These are phyloP conservation scores for Pilobolus umbonatus DNA, from an alignment of 192 early-diverging fungal genomes.

Conservation along the genomic window DNA sequence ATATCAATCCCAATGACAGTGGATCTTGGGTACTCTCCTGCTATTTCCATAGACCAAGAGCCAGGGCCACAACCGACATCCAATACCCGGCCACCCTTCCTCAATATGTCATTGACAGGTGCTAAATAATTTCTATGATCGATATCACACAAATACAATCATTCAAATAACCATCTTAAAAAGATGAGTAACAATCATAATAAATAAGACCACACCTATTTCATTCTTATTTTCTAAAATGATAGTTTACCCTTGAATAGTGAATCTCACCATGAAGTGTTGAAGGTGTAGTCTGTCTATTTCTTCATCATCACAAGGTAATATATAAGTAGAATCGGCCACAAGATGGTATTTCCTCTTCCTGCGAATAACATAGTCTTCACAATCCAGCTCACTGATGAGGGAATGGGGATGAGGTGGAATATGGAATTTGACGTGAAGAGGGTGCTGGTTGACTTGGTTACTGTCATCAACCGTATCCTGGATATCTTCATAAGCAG, in stretches of 20 bases:
- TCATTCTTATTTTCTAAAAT: background rate
- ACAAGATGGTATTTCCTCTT: constrained; percentile 36
- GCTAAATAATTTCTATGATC: constrained; percentile 36
- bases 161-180: too few species aligned
- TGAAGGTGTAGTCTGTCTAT: constrained; percentile 46
- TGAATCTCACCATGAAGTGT: constrained; percentile 49
- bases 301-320: constrained; percentile 50
- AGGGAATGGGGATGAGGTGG: too few species aligned
- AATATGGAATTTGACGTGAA: background rate
- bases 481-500: background rate
- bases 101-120: constrained; percentile 30
- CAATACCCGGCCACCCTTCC: constrained; percentile 30
- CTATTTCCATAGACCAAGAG: constrained; percentile 37
- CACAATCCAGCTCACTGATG: too few species aligned
- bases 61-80: constrained; percentile 40
- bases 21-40: constrained; percentile 38
- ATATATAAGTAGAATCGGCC: constrained; percentile 38
- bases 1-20: constrained; percentile 35
- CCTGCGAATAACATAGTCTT: background rate
- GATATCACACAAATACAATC: too few species aligned
- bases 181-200: background rate
- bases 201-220: background rate
- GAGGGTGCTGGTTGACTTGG: background rate
- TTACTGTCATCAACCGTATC: background rate
- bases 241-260: constrained; percentile 37